phyloP scores from a whole-genome alignment of 2,329 filamentous ascomycete species.

The Aspergillus sp. region DNA sequence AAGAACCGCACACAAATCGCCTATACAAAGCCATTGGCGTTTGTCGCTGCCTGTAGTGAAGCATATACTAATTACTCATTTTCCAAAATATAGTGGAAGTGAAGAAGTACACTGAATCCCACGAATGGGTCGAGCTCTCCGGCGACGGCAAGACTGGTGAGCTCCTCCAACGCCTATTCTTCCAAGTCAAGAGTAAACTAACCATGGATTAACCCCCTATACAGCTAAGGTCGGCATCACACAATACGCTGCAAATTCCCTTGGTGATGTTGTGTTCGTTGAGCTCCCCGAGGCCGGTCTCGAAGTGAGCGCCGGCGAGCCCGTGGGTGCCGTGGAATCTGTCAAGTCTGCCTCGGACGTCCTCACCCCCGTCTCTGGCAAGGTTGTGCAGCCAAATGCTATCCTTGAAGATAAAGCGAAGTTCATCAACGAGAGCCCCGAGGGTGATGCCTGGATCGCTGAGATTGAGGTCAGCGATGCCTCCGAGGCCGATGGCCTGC shows the following conservation, averaged over 20 bases:
- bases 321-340: slow-evolving; percentile 92
- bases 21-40: slow-evolving; percentile 7
- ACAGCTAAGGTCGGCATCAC: slow-evolving; percentile 77
- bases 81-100: slow-evolving; percentile 35
- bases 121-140: slow-evolving; percentile 95
- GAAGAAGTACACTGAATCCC: slow-evolving; percentile 92
- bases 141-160: slow-evolving; percentile 75
- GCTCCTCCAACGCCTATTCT: slow-evolving; percentile 1
- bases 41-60: neutral
- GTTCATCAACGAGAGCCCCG: slow-evolving; percentile 85
- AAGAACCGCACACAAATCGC: slow-evolving; percentile 16
- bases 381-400: slow-evolving; percentile 71
- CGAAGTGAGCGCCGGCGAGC: slow-evolving; percentile 72
- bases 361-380: slow-evolving; percentile 80
- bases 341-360: slow-evolving; percentile 99
- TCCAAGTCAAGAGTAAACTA: too few relatives aligned
- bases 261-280: slow-evolving; percentile 96
- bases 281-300: slow-evolving; percentile 77
- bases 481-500: slow-evolving; percentile 70
- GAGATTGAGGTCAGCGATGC: slow-evolving; percentile 75
- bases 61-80: slow-evolving; percentile 25
- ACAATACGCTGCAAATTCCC: slow-evolving; percentile 83
- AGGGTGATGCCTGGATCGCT: slow-evolving; percentile 90
- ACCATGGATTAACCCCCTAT: too few relatives aligned
- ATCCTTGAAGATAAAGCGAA: slow-evolving; percentile 80